These are phyloP conservation scores for Trichophyton simii DNA, from an alignment of 2,329 filamentous ascomycete species.

Conservation along the genomic window DNA sequence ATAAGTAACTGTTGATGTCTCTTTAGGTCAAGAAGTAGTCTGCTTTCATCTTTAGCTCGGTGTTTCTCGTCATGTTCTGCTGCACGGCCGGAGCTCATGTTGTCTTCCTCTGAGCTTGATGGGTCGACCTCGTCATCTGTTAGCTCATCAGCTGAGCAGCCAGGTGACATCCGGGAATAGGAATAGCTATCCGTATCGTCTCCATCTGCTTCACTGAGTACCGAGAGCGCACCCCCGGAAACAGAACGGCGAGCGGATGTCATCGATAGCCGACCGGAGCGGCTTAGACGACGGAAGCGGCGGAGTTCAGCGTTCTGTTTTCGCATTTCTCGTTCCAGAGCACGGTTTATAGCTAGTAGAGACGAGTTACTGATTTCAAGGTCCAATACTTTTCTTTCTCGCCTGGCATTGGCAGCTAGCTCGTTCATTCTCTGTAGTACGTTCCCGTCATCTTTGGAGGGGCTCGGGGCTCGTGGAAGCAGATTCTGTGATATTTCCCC, in stretches of 20 bases:
- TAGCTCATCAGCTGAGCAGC: conserved; percentile 23
- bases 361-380: conserved; percentile 95
- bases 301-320: conserved; percentile 84
- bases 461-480: conserved; percentile 9
- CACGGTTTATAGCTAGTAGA: conserved; percentile 85
- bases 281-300: conserved; percentile 71
- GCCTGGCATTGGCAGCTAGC: conserved; percentile 71
- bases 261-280: conserved; percentile 61
- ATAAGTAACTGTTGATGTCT: conserved; percentile 81
- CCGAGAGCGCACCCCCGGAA: conserved; percentile 34
- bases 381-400: conserved; percentile 90
- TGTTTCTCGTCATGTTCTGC: conserved; percentile 37
- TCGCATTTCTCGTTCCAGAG: conserved; percentile 76
- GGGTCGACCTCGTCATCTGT: conserved; percentile 29
- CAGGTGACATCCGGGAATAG: conserved; percentile 14
- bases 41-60: conserved; percentile 64
- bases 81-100: conserved; percentile 24
- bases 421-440: conserved; percentile 45
- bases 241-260: conserved; percentile 36
- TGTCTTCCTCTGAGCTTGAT: conserved; percentile 26
- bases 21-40: conserved; percentile 69
- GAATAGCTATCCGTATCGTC: conserved; percentile 19
- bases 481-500: conserved; percentile 6
- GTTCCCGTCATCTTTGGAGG: conserved; percentile 10
- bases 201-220: conserved; percentile 34